phyloP scores from a whole-genome alignment of 2,329 filamentous ascomycete genomes.

The Aspergillus tubingensis region DNA sequence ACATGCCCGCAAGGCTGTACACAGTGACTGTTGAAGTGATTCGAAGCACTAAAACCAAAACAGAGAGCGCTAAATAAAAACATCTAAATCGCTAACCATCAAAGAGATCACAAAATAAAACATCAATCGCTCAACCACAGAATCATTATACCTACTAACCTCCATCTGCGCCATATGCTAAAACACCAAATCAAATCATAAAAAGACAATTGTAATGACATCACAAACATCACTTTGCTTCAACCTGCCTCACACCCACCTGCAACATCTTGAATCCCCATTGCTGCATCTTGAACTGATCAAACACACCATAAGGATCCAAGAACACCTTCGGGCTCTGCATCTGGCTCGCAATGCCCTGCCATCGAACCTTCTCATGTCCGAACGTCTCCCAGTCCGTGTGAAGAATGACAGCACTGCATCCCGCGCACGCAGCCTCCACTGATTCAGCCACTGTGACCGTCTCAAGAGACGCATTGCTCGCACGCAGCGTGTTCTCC shows the following conservation, averaged over 20 bases:
- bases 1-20: too few relatives aligned
- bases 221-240: neutral
- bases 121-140: too few relatives aligned
- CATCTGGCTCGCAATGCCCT: conserved; percentile 14
- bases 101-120: too few relatives aligned
- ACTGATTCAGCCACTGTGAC: conserved; percentile 10
- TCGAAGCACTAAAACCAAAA: too few relatives aligned
- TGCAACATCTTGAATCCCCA: conserved; percentile 19
- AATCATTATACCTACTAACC: too few relatives aligned
- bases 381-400: conserved; percentile 11
- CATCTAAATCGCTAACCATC: too few relatives aligned
- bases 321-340: conserved; percentile 11
- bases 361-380: conserved; percentile 11
- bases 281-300: conserved; percentile 17
- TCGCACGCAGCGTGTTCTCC: neutral
- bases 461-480: conserved; percentile 4
- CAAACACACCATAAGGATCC: conserved; percentile 12
- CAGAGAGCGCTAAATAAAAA: too few relatives aligned
- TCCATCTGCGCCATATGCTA: too few relatives aligned
- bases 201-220: neutral
- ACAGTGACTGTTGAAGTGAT: too few relatives aligned
- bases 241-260: conserved; percentile 7
- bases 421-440: conserved; percentile 14
- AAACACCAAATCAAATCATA: too few relatives aligned
- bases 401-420: conserved; percentile 16